Evolutionary conservation across 371 early-diverging fungal genomes (phyloP), one percentile per base, ranked within the genome.

Genomic region (Entomophthora muscae): DNA sequence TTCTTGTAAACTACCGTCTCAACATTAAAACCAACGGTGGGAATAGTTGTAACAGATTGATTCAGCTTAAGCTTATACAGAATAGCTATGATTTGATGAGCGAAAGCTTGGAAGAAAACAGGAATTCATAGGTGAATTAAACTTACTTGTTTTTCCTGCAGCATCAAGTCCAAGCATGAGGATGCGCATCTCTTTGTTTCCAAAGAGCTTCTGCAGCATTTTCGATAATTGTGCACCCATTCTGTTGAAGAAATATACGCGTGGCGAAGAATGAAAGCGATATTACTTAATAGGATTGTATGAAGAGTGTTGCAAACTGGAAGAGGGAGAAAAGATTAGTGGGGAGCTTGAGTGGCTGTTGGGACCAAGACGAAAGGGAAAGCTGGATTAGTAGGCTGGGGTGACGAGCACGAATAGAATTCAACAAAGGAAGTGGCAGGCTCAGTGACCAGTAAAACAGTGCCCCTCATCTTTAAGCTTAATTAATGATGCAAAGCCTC

Each of bases 111-210:
- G 1, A 57, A 33, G 21, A 22, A 31, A 28, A 10, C 3, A 24
- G 24, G 17, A 32, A 30, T 10, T 7, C 22, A 33, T 21, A 32
- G 23, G 42, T 27, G n/a, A n/a, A 10, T 10, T 24, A 59, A 73
- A 71, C 75, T 72, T 84, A 81, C 87, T 91, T 66, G 92, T 95
- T 78, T 95, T 95, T 63, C 95, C 95, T 53, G 93, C 89, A 63
- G 90, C 90, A 76, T 95, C 93, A 54, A 91, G 76, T 57, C 95
- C 95, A 32, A 93, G 77, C 83, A 93, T 89, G 17, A 93, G 75
- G 64, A 95, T 84, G 70, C 89, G 86, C 82, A 90, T 83, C 72
- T 93, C 89, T 70, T 84, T 89, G 69, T 82, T 88, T 65, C 88
- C 86, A 76, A 86, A 83, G 67, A 90, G 72, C 68, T 78, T 81